phyloP scores from a whole-genome alignment of 2,329 filamentous ascomycete species.

The Penicillium sp. region DNA sequence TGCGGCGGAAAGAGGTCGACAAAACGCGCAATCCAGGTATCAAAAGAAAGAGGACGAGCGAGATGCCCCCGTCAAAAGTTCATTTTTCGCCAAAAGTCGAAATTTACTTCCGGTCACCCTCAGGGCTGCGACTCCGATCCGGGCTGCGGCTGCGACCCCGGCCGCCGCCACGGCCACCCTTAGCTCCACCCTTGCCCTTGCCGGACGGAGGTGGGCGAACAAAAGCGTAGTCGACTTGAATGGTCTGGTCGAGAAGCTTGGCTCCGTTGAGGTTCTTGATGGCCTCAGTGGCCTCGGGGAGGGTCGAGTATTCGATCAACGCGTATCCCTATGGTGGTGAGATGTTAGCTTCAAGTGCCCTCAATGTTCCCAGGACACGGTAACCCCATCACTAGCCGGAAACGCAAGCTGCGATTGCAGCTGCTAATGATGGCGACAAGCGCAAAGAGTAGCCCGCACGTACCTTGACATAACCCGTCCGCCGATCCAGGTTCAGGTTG shows the following conservation, averaged over 20 bases:
- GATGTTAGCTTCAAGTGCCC: slow-evolving; percentile 10
- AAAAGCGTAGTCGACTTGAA: slow-evolving; percentile 64
- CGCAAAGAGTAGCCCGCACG: slow-evolving; percentile 11
- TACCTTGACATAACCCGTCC: slow-evolving; percentile 68
- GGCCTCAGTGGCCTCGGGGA: slow-evolving; percentile 62
- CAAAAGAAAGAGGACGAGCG: slow-evolving; percentile 6
- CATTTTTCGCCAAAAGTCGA: slow-evolving; percentile 5
- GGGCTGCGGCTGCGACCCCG: slow-evolving; percentile 46
- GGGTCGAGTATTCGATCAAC: slow-evolving; percentile 64
- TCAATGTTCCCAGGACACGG: neutral
- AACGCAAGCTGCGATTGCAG: neutral
- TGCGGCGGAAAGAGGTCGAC: slow-evolving; percentile 10
- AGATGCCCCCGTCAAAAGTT: slow-evolving; percentile 4
- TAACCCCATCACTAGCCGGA: neutral
- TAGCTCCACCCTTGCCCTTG: slow-evolving; percentile 44
- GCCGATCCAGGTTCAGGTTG: slow-evolving; percentile 63
- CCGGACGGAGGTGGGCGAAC: slow-evolving; percentile 57
- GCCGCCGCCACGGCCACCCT: slow-evolving; percentile 42
- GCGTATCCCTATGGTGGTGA: slow-evolving; percentile 56
- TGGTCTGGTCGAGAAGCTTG: slow-evolving; percentile 65
- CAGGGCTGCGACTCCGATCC: slow-evolving; percentile 47
- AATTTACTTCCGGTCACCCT: slow-evolving; percentile 35
- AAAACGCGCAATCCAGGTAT: slow-evolving; percentile 13
- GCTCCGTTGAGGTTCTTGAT: slow-evolving; percentile 60
- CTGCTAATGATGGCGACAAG: neutral